Conservation (phyloP, 495 filamentous ascomycete species). For the Achaetomiella virescens region DNA sequence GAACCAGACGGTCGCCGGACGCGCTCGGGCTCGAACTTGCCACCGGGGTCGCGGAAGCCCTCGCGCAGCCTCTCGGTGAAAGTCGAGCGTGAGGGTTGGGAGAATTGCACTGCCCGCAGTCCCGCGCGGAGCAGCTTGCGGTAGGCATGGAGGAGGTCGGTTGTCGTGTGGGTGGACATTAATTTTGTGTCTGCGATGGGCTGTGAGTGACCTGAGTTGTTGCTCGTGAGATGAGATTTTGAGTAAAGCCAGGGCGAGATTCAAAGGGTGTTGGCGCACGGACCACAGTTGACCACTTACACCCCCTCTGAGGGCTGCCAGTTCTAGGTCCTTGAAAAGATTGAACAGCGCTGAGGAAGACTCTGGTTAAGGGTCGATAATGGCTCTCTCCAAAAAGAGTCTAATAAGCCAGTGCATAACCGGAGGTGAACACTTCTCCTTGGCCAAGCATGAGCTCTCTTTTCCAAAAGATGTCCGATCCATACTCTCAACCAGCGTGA, state of each 20-base stretch:
- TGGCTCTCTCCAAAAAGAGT: too few relatives aligned
- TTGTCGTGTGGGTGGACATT: neutral
- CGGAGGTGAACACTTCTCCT: too few relatives aligned
- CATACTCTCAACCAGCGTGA: neutral
- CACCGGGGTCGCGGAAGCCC: constrained; percentile 59
- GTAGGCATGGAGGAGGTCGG: constrained; percentile 65
- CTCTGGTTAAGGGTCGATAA: too few relatives aligned
- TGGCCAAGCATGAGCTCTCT: too few relatives aligned
- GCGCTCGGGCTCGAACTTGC: constrained; percentile 51
- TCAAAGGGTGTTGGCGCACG: too few relatives aligned
- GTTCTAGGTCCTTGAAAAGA: too few relatives aligned
- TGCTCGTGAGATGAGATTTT: neutral
- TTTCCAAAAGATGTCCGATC: too few relatives aligned
- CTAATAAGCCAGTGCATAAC: too few relatives aligned
- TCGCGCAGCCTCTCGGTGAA: constrained; percentile 57
- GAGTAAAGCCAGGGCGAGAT: too few relatives aligned
- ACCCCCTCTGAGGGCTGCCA: too few relatives aligned
- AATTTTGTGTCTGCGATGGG: neutral
- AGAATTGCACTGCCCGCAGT: constrained; percentile 74
- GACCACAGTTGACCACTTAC: too few relatives aligned
- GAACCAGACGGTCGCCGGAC: constrained; percentile 75
- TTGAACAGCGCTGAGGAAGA: too few relatives aligned
- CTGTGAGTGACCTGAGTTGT: neutral
- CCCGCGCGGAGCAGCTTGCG: constrained; percentile 66
- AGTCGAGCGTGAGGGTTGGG: constrained; percentile 65